Evolutionary conservation across 2,329 filamentous ascomycete species (phyloP).

Genomic region (Cladosporium phlei): DNA sequence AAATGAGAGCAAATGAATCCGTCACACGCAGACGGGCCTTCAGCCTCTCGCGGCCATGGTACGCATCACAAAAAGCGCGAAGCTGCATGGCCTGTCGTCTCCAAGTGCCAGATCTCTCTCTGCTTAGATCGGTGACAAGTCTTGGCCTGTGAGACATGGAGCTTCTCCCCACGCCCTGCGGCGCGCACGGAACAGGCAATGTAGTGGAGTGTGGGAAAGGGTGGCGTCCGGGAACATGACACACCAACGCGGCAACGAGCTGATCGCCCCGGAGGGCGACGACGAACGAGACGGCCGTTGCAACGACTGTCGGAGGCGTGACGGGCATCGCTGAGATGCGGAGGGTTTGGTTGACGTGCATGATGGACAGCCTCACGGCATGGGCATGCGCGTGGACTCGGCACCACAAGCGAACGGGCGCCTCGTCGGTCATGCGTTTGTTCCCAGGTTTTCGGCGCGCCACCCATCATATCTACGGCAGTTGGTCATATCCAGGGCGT

Average conservation of each 20-base stretch:
- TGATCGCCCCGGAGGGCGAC: constrained; percentile 4
- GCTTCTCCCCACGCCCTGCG: constrained; percentile 12
- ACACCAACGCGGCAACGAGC: constrained; percentile 6
- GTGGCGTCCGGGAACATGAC: constrained; percentile 10
- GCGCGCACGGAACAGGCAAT: constrained; percentile 1
- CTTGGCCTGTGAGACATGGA: constrained; percentile 11
- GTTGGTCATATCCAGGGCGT: too few species aligned
- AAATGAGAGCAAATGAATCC: constrained; percentile 3
- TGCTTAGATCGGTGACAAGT: constrained; percentile 11
- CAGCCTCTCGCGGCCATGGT: constrained; percentile 11
- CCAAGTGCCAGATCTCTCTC: too few species aligned
- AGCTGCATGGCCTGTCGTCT: constrained; percentile 3
- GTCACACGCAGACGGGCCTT: constrained; percentile 7
- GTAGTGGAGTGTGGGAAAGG: constrained; percentile 9
- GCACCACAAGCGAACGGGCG: constrained; percentile 5
- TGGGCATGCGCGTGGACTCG: background rate
- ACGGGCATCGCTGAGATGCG: constrained; percentile 2
- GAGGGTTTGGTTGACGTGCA: constrained; percentile 10
- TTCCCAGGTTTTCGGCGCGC: constrained; percentile 2
- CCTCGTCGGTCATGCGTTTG: constrained; percentile 5
- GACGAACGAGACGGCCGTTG: constrained; percentile 12
- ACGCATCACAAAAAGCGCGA: constrained; percentile 9
- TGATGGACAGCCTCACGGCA: too few species aligned
- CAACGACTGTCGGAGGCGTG: too few species aligned
- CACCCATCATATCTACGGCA: too few species aligned